Conservation (phyloP, 2,329 filamentous ascomycete species). For the Sporothrix protearum region DNA sequence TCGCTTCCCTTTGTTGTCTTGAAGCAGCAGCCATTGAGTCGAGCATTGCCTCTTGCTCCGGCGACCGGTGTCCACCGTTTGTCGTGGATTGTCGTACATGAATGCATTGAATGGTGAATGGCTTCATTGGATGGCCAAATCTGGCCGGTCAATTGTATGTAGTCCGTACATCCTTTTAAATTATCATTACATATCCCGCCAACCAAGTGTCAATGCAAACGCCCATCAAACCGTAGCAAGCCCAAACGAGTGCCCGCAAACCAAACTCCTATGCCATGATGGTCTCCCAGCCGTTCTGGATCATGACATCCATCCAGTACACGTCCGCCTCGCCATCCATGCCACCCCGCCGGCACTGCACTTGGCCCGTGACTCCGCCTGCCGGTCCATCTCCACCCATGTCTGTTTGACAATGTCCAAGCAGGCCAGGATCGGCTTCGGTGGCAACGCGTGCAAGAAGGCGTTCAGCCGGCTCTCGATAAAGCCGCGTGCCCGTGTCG, state of each 20-base stretch:
- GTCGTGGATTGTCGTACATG: too few species aligned
- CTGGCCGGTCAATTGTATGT: background rate
- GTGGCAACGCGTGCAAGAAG: conserved; percentile 46
- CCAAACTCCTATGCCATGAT: conserved; percentile 25
- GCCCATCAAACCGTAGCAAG: background rate
- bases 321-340: conserved; percentile 39
- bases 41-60: background rate
- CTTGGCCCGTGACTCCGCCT: conserved; percentile 21
- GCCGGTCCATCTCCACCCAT: conserved; percentile 47
- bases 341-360: conserved; percentile 17
- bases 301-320: conserved; percentile 57
- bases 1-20: background rate
- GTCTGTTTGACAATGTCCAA: conserved; percentile 50
- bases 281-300: conserved; percentile 55
- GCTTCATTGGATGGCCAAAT: conserved; percentile 3
- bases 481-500: conserved; percentile 47
- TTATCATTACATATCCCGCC: background rate
- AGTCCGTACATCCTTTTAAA: background rate
- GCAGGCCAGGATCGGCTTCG: conserved; percentile 49
- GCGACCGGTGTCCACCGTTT: background rate
- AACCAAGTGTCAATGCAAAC: background rate
- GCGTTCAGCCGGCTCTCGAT: conserved; percentile 46
- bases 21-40: background rate
- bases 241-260: background rate
- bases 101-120: background rate